Evolutionary conservation across 768 basidiomycete genomes (phyloP).

Genomic region (Auriscalpium orientale): DNA sequence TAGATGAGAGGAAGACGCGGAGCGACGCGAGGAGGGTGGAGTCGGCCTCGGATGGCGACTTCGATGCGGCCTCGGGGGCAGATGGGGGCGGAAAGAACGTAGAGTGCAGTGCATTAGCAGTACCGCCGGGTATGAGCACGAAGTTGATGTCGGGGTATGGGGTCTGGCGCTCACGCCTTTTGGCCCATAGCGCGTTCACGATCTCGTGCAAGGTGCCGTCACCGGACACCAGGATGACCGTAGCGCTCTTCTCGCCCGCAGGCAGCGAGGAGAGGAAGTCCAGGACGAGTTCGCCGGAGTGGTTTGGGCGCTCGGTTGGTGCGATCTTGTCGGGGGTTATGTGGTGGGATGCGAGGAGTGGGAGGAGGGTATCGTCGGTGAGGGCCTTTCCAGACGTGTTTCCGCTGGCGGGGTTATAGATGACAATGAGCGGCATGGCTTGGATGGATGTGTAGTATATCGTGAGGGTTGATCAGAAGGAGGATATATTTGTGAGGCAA

Average conservation of each 20-base stretch:
- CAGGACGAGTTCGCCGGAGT: constrained; percentile 45
- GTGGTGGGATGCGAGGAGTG: constrained; percentile 43
- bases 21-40: constrained; percentile 37
- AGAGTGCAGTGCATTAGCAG: constrained; percentile 88
- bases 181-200: constrained; percentile 46
- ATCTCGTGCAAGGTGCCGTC: constrained; percentile 93
- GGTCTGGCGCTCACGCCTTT: neutral
- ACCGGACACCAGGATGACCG: constrained; percentile 66
- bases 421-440: constrained; percentile 44
- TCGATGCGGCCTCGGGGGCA: constrained; percentile 14
- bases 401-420: constrained; percentile 77
- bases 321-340: constrained; percentile 32
- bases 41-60: constrained; percentile 21
- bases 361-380: constrained; percentile 54
- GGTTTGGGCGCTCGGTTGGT: constrained; percentile 42
- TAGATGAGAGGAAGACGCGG: constrained; percentile 15
- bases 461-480: neutral
- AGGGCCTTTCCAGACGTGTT: constrained; percentile 46
- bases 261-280: constrained; percentile 26
- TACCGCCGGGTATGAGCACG: constrained; percentile 66
- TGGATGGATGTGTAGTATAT: neutral
- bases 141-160: constrained; percentile 27
- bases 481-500: neutral
- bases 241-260: constrained; percentile 25
- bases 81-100: constrained; percentile 56